Evolutionary conservation across 768 basidiomycete genomes (phyloP), one percentile per base, ranked within the genome.

Genomic region (Austroboletus eburneus): DNA sequence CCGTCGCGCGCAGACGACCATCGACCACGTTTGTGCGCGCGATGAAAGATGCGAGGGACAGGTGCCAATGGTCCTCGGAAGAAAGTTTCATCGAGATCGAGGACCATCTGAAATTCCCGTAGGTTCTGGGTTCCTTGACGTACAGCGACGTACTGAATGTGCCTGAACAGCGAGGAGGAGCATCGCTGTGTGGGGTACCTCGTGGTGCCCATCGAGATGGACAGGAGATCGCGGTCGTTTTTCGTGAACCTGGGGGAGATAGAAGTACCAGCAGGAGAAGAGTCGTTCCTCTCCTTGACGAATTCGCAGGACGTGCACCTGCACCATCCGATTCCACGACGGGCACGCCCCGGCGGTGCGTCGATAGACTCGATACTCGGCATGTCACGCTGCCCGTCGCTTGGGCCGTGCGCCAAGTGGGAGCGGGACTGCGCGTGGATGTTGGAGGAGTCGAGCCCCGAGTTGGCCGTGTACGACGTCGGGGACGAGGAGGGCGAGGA

Each of bases 221-320:
- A 78, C 41, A 69, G 71, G 0, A 59, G 69, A 45, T 69, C 75
- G 18, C 69, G 63, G 41, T 71, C 77, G 9, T 70, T 73, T 53
- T 76, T 75, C 56, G 68, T 73, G 37, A 71, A 73, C 32, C 54
- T 70, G 37, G 58, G 66, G 7, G 56, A 61, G 16, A 29, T 42
- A 23, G 69, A 71, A 30, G 59, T 61, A 7, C 55, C 65, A 9
- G 67, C 62, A 48, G 61, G 55, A 22, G 72, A 72, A 30, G 72
- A 73, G 42, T 73, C 73, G 12, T 74, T 72, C 56, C 66, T 76
- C 36, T 73, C 70, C 7, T 48, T 75, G 37, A 59, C 64, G 17
- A 68, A 65, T 34, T 71, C 66, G n/a, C 52, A 58, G 8, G 64
- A 66, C 8, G 42, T 34, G 13, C 49, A 50, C n/a, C 40, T 63